Evolutionary conservation across 306 rosid genomes (phyloP), one percentile per base, ranked within the genome.

Genomic region (Lathyrus sativus): DNA sequence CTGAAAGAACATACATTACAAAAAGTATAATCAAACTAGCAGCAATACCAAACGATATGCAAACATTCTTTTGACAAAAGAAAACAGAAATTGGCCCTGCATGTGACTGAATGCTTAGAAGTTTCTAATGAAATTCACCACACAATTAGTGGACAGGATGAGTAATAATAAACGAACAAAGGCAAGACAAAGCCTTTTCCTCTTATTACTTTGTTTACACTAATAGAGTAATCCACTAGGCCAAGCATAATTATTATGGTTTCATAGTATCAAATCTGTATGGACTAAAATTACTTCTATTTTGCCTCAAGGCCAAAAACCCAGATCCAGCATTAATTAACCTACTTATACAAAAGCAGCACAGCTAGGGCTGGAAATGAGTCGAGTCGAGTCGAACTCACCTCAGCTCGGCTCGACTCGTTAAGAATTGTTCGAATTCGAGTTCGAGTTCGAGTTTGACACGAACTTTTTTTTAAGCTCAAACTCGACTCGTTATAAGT

Each of bases 1-100:
- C 99, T 95, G 91, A 51, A 71, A 74, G 51, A 71, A 62, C 37
- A 70, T 33, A 61, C 22, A 70, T 38, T 18, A 29, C 74, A 19
- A 35, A 68, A 76, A 64, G 46, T 26, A 15, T 15, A 68, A 9
- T 64, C 67, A 33, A 77, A 67, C 56, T 45, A 51, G 14, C 22
- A 49, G 17, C 42, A 41, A 42, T 4, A 7, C 11, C 19, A 28
- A 56, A 28, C 19, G 3, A 26, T 24, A 22, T 26, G 39, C 19
- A 28, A 28, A 28, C 6, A 10, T 28, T 26, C 38, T 56, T 6
- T 56, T 13, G 4, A 26, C 7, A 28, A 12, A 54, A 11, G 4
- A 4, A 53, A 22, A 2, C 6, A 28, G 10, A 12, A 26, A 13
- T 5, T 56, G 18, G 39, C 12, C 12, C 35, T 54, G 41, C 39